Base-by-base conservation (phyloP, 805 yeast genomes). In the Yamadazyma olivae region DNA sequence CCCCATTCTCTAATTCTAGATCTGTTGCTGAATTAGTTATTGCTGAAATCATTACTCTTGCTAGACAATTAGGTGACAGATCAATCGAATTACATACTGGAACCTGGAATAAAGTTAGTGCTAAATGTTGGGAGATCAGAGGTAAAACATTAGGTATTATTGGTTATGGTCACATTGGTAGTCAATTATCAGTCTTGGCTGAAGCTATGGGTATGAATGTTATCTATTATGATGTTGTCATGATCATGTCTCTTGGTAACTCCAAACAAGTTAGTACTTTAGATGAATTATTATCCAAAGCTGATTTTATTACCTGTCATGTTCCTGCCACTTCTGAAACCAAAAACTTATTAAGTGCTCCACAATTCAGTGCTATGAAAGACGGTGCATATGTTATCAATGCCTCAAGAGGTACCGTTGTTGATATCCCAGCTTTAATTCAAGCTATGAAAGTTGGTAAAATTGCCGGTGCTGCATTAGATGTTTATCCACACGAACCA, bases 151-250 rank as follows among this genome's bases (percentile, higher is more conserved):
- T 93, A 53, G 99, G 99, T 44, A 93, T 93, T 55, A 75, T 93
- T 26, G 99, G 99, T 51, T 93, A 93, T 57, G 99, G 99, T 53
- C 99, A 93, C 65, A 93, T 93, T 69, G 99, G 99, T 53, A 71
- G 98, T 33, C 99, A 93, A 70, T 80, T 93, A 59, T 85, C 96
- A 6, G 99, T 93, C 8, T 71, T 93, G 52, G 98, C 99, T 33
- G 99, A 93, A 74, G 79, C 97, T 30, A 80, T 93, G 81, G 99
- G 99, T 68, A 83, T 93, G 96, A 85, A 84, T 50, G 97, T 93
- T 36, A 69, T 91, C 44, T 93, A 91, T 73, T 88, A 89, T 64
- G 99, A 93, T 64, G 84, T 87, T 27, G 57, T 76, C 37, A 89
- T 90, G 77, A 88, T 93, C 61, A 93, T 93, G 99, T 75, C 96